Percentiles rank a stretch among this genome's conserved stretches.
phyloP scores from a whole-genome alignment of 192 early-diverging fungal species.

The Umbelopsis vinacea region DNA sequence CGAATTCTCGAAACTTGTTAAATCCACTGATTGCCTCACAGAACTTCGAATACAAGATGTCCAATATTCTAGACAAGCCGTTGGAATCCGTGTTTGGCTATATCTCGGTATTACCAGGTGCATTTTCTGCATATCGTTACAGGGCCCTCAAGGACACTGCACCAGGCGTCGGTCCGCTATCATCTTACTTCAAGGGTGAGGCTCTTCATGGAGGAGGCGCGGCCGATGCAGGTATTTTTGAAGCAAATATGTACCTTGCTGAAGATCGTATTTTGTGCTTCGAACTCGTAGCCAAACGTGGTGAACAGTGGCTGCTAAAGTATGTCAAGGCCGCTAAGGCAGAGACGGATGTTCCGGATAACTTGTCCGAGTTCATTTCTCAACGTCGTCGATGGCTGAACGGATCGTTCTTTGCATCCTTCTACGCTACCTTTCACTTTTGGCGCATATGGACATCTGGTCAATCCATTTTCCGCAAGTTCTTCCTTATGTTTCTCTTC shows the following conservation, averaged over 20 bases:
- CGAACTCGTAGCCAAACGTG: constrained; percentile 86
- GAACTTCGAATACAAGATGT: constrained; percentile 99
- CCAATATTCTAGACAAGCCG: constrained; percentile 95
- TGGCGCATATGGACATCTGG: constrained; percentile 58
- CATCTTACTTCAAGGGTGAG: constrained; percentile 93
- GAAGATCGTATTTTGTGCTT: constrained; percentile 94
- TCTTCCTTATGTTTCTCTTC: constrained; percentile 59
- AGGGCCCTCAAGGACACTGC: constrained; percentile 75
- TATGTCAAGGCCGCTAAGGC: constrained; percentile 91
- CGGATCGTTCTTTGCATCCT: constrained; percentile 78
- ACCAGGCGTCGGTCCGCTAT: constrained; percentile 62
- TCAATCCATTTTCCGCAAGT: constrained; percentile 49
- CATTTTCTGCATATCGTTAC: constrained; percentile 94
- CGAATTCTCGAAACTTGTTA: constrained; percentile 66
- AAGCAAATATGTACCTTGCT: constrained; percentile 92
- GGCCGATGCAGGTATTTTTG: constrained; percentile 69
- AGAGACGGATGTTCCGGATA: constrained; percentile 90
- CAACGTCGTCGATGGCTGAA: constrained; percentile 94
- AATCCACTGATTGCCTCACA: constrained; percentile 92
- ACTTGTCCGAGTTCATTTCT: constrained; percentile 84
- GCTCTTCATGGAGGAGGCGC: constrained; percentile 64
- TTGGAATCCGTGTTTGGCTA: constrained; percentile 61
- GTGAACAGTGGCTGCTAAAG: constrained; percentile 76
- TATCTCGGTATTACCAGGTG: constrained; percentile 34
- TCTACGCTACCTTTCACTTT: constrained; percentile 68